Evolutionary conservation across 768 basidiomycete species (phyloP).

Genomic region (Termitomyces sp.): DNA sequence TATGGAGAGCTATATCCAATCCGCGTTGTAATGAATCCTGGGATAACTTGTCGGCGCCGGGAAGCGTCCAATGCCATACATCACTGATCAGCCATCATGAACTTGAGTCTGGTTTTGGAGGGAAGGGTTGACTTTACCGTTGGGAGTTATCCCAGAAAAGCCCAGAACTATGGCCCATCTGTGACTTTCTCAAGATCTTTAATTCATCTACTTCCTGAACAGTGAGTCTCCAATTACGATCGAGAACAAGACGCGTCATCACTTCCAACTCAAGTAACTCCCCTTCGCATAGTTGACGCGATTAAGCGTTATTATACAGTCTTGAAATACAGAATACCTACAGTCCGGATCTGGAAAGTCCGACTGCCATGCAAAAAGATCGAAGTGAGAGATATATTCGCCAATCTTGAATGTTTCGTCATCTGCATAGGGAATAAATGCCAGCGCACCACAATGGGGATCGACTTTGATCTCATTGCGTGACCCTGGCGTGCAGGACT

Average conservation of each 20-base stretch:
- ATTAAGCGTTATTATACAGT: background rate
- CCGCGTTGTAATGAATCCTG: constrained; percentile 12
- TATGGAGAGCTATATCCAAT: constrained; percentile 22
- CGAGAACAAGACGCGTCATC: constrained; percentile 28
- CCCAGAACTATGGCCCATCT: constrained; percentile 23
- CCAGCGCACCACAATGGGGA: background rate
- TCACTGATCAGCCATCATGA: constrained; percentile 23
- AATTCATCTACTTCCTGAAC: constrained; percentile 30
- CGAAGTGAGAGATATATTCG: constrained; percentile 22
- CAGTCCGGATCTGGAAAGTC: constrained; percentile 44
- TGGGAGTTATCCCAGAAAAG: constrained; percentile 37
- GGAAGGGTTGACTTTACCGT: constrained; percentile 23
- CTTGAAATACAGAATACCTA: constrained; percentile 20
- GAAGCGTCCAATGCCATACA: constrained; percentile 28
- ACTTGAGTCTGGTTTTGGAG: background rate
- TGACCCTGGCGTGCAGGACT: constrained; percentile 39
- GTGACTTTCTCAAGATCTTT: constrained; percentile 20
- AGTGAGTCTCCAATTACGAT: constrained; percentile 21
- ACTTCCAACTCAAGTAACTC: constrained; percentile 45
- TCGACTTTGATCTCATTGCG: constrained; percentile 20
- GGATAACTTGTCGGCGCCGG: constrained; percentile 5
- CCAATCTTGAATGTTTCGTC: constrained; percentile 29
- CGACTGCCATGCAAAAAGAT: constrained; percentile 25
- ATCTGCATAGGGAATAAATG: constrained; percentile 45
- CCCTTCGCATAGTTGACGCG: constrained; percentile 20